These are phyloP conservation scores for Marasmius fiardii DNA, from an alignment of 1,284 basidiomycete genomes.

Conservation along the genomic window DNA sequence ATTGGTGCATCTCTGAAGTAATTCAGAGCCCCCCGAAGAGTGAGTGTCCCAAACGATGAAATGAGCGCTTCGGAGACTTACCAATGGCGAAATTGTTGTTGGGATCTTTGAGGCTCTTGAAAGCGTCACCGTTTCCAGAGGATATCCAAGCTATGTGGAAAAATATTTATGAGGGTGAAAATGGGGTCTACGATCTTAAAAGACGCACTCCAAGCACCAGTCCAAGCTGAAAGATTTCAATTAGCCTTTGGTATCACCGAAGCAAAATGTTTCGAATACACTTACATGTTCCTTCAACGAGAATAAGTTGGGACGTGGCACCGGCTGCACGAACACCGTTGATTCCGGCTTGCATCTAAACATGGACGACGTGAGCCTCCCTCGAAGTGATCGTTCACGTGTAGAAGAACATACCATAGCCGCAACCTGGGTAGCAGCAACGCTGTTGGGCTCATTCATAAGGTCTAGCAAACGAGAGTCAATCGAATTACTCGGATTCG, in stretches of 20 bases:
- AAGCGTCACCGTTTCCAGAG: slow-evolving; percentile 53
- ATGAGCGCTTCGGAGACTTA: slow-evolving; percentile 21
- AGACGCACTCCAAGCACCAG: slow-evolving; percentile 47
- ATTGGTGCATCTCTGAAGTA: slow-evolving; percentile 60
- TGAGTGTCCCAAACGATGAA: background rate
- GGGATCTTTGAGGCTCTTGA: slow-evolving; percentile 52
- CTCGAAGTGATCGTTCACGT: background rate
- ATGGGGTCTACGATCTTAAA: background rate
- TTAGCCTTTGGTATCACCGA: slow-evolving; percentile 22
- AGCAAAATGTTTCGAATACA: slow-evolving; percentile 18
- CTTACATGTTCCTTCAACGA: slow-evolving; percentile 49
- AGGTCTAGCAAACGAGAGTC: slow-evolving; percentile 31
- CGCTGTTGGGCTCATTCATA: slow-evolving; percentile 62
- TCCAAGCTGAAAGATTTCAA: slow-evolving; percentile 31
- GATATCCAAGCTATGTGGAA: slow-evolving; percentile 41
- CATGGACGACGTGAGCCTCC: slow-evolving; percentile 3
- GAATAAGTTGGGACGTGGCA: slow-evolving; percentile 53
- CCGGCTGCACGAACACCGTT: slow-evolving; percentile 59
- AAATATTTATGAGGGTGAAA: background rate
- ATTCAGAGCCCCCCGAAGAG: background rate
- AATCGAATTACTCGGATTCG: background rate
- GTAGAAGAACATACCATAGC: slow-evolving; percentile 33
- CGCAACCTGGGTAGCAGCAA: slow-evolving; percentile 44
- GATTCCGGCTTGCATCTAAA: slow-evolving; percentile 58
- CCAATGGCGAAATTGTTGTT: slow-evolving; percentile 60